These are phyloP conservation scores for Anthoceros angustus DNA, from an alignment of 225 moss, liverwort and hornwort genomes.

Conservation along the genomic window DNA sequence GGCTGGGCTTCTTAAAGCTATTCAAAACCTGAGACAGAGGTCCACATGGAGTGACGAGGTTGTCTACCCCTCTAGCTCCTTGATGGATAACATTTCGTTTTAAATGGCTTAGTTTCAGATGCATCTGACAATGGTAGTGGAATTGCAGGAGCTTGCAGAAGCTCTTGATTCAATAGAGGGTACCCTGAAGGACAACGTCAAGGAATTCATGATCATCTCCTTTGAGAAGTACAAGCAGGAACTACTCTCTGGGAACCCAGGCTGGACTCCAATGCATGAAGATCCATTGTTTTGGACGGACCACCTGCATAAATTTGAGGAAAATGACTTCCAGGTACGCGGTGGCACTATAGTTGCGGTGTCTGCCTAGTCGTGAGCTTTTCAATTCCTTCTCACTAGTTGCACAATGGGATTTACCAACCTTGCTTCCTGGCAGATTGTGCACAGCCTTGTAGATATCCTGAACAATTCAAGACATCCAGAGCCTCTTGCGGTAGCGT, in stretches of 20 bases:
- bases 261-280: constrained; percentile 88
- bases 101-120: no score
- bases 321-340: constrained; percentile 59
- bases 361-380: neutral
- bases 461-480: constrained; percentile 55
- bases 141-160: constrained; percentile 63
- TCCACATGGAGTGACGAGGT: constrained; percentile 83
- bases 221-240: constrained; percentile 90
- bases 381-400: neutral
- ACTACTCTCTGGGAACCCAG: constrained; percentile 52
- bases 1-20: constrained; percentile 66
- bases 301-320: constrained; percentile 73
- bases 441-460: constrained; percentile 56
- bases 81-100: no score
- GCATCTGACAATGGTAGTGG: no score
- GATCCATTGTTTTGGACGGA: constrained; percentile 85
- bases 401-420: neutral
- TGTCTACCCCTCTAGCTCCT: neutral
- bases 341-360: neutral
- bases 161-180: constrained; percentile 58
- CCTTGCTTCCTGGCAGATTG: constrained; percentile 27
- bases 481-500: constrained; percentile 67
- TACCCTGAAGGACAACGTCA: constrained; percentile 55
- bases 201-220: constrained; percentile 49
- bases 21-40: constrained; percentile 73